These are phyloP conservation scores for Osmanthus fragrans DNA, from an alignment of 257 asterid species.

Conservation along the genomic window DNA sequence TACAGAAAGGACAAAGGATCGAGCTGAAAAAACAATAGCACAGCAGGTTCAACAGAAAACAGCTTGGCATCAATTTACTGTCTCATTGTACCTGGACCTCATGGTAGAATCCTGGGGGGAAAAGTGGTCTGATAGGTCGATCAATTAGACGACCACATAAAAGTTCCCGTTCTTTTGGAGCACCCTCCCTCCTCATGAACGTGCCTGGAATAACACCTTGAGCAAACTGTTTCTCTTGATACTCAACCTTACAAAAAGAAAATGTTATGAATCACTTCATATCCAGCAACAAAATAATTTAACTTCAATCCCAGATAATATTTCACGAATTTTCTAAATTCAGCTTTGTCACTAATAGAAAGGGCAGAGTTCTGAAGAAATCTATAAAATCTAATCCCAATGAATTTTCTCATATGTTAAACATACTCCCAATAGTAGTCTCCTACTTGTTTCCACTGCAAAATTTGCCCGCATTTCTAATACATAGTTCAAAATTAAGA, in stretches of 20 bases:
- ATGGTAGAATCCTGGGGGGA: constrained; percentile 91
- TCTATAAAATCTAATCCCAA: neutral
- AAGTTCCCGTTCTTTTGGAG: constrained; percentile 97
- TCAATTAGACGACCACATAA: constrained; percentile 93
- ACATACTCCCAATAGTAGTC: neutral
- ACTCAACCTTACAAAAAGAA: constrained; percentile 69
- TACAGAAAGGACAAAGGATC: constrained; percentile 17
- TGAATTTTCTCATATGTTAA: neutral
- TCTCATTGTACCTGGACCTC: constrained; percentile 80
- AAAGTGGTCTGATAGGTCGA: constrained; percentile 92
- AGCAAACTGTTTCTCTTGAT: constrained; percentile 95
- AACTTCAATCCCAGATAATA: neutral
- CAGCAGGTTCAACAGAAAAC: constrained; percentile 14
- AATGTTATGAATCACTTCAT: constrained; percentile 16
- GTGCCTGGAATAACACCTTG: constrained; percentile 87
- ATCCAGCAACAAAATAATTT: constrained; percentile 6
- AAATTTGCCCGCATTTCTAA: constrained; percentile 8
- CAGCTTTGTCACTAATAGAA: neutral
- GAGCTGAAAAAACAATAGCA: constrained; percentile 16
- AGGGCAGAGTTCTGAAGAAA: neutral
- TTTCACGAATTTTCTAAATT: neutral
- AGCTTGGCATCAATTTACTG: neutral
- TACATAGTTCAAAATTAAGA: neutral
- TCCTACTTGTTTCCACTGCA: neutral
- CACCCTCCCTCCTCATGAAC: constrained; percentile 97